Conservation (phyloP, 2,329 filamentous ascomycete genomes). For the Colletotrichum sansevieriae region DNA sequence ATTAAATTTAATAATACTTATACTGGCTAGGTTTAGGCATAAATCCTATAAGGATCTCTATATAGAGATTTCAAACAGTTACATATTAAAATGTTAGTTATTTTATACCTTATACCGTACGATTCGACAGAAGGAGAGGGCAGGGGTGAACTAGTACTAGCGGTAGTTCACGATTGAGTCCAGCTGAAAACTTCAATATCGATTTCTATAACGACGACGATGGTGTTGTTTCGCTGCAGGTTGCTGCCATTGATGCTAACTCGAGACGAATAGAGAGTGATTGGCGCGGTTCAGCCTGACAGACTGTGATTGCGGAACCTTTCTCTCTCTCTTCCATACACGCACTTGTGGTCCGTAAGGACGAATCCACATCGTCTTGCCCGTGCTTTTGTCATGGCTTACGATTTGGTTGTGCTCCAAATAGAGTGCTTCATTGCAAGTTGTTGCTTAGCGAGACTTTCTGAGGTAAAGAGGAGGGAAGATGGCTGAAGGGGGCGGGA, state of each 20-base stretch:
- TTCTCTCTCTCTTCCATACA: background rate
- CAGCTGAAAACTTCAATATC: too few relatives aligned
- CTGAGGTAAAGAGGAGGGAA: background rate
- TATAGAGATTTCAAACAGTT: too few relatives aligned
- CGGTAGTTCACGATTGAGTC: too few relatives aligned
- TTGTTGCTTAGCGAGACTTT: background rate
- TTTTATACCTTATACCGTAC: too few relatives aligned
- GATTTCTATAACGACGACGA: too few relatives aligned
- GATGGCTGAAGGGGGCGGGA: constrained; percentile 19
- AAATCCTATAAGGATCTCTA: too few relatives aligned
- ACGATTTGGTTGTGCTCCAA: background rate
- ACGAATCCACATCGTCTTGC: constrained; percentile 14
- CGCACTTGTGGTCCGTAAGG: background rate
- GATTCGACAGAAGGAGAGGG: too few relatives aligned
- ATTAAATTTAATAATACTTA: too few relatives aligned
- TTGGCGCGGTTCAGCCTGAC: too few relatives aligned
- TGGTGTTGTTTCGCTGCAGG: background rate
- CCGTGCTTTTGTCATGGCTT: constrained; percentile 10
- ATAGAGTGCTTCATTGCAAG: background rate
- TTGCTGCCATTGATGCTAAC: constrained; percentile 6
- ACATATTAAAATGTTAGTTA: too few relatives aligned
- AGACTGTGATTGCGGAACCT: too few relatives aligned
- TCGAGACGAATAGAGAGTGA: background rate
- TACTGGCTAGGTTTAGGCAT: too few relatives aligned
- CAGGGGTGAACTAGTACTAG: background rate